phyloP scores from a whole-genome alignment of 2,329 filamentous ascomycete species.

The Ophiostoma ips region DNA sequence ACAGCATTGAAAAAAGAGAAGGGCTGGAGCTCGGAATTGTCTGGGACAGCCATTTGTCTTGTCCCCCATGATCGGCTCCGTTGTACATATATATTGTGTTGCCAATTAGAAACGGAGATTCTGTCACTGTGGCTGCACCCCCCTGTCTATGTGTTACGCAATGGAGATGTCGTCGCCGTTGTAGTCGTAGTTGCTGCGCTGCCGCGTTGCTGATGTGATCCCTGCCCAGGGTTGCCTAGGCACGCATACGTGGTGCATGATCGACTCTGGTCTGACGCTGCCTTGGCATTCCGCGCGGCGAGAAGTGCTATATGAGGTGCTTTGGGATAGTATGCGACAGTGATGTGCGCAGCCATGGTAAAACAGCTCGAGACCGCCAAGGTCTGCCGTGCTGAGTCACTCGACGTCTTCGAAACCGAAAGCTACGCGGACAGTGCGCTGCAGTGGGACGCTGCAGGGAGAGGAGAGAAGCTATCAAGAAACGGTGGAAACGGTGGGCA shows the following conservation, averaged over 20 bases:
- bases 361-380: too few species aligned
- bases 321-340: too few species aligned
- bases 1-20: not conserved
- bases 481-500: not conserved
- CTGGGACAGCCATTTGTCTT: constrained; percentile 2
- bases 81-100: constrained; percentile 25
- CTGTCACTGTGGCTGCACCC: constrained; percentile 9
- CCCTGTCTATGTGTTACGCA: not conserved
- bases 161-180: not conserved
- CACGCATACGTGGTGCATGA: too few species aligned
- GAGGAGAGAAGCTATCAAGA: not conserved
- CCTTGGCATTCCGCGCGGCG: too few species aligned
- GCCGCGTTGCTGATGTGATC: too few species aligned
- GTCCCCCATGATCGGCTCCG: constrained; percentile 15
- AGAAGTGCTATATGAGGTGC: too few species aligned
- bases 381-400: not conserved
- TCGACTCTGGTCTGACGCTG: too few species aligned
- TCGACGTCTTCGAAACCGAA: not conserved
- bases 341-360: too few species aligned
- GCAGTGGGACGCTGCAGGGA: not conserved
- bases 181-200: too few species aligned
- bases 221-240: too few species aligned
- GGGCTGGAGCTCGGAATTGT: not conserved
- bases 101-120: constrained; percentile 23
- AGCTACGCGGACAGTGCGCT: not conserved